Evolutionary conservation across 306 rosid species (phyloP).

Genomic region (Morella rubra): DNA sequence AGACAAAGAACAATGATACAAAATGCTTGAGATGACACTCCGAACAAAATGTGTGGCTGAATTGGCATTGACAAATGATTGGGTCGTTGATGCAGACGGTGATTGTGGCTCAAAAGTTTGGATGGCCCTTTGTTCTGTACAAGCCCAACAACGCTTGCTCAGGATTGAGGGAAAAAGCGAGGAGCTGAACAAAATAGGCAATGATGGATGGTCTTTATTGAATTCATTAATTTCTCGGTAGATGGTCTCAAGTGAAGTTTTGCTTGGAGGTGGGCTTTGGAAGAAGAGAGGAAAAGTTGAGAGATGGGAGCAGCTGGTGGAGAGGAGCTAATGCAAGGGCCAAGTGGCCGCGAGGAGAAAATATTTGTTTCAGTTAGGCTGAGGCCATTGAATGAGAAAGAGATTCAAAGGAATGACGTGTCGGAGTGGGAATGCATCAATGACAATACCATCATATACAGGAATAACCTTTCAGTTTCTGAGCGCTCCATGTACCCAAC

Average conservation of each 20-base stretch:
- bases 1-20: conserved; percentile 18
- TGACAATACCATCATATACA: conserved; percentile 72
- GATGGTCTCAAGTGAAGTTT: conserved; percentile 31
- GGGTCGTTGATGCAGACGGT: conserved; percentile 57
- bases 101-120: conserved; percentile 52
- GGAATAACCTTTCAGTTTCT: conserved; percentile 81
- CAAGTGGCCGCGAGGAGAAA: conserved; percentile 51
- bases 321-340: conserved; percentile 55
- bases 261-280: conserved; percentile 34
- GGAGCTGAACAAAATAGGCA: conserved; percentile 32
- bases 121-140: conserved; percentile 42
- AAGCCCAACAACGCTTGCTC: conserved; percentile 41
- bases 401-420: conserved; percentile 61
- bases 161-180: conserved; percentile 24
- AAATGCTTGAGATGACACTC: conserved; percentile 27
- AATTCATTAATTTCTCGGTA: conserved; percentile 29
- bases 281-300: conserved; percentile 28
- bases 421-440: conserved; percentile 97
- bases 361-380: conserved; percentile 85
- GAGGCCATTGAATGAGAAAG: conserved; percentile 84
- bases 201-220: conserved; percentile 22
- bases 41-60: conserved; percentile 27
- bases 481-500: conserved; percentile 96
- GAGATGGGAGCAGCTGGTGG: conserved; percentile 73
- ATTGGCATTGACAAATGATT: conserved; percentile 50